Conservation (phyloP, 2,329 filamentous ascomycete genomes). For the Salinomyces thailandicus region DNA sequence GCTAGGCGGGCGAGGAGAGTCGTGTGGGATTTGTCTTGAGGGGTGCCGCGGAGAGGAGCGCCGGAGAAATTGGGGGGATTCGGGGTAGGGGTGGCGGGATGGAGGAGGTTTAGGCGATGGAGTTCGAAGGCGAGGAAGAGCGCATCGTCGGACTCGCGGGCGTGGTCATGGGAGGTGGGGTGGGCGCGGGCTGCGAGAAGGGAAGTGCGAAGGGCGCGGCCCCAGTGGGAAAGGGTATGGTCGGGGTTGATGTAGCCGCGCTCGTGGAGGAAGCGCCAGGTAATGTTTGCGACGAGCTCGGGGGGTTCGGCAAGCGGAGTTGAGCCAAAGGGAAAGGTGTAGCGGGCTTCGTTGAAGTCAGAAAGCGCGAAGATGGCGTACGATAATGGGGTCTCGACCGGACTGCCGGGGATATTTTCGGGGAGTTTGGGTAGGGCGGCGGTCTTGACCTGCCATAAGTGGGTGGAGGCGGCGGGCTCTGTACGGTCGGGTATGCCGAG, state of each 20-base stretch:
- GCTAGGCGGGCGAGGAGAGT: constrained; percentile 79
- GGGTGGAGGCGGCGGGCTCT: constrained; percentile 24
- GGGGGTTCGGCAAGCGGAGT: constrained; percentile 39
- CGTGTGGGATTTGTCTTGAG: constrained; percentile 63
- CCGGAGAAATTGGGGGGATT: constrained; percentile 40
- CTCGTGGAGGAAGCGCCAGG: constrained; percentile 84
- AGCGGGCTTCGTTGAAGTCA: constrained; percentile 57
- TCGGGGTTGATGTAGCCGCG: constrained; percentile 71
- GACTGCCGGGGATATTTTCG: not conserved
- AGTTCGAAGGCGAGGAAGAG: constrained; percentile 79
- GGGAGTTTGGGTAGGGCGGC: constrained; percentile 10
- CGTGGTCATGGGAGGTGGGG: constrained; percentile 13
- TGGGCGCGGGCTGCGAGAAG: constrained; percentile 18
- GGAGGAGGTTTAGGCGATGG: constrained; percentile 66
- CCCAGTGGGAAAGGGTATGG: constrained; percentile 77
- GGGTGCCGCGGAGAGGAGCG: constrained; percentile 48
- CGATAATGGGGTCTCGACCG: constrained; percentile 33
- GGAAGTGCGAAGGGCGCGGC: constrained; percentile 60
- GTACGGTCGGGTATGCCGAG: constrained; percentile 18
- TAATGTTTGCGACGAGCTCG: constrained; percentile 62
- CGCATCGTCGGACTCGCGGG: constrained; percentile 58
- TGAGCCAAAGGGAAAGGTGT: constrained; percentile 44
- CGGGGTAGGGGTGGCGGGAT: constrained; percentile 54
- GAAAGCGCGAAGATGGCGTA: constrained; percentile 49
- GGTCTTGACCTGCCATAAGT: constrained; percentile 61